phyloP scores from a whole-genome alignment of 2,329 filamentous ascomycete genomes.

The Beauveria caledonica region DNA sequence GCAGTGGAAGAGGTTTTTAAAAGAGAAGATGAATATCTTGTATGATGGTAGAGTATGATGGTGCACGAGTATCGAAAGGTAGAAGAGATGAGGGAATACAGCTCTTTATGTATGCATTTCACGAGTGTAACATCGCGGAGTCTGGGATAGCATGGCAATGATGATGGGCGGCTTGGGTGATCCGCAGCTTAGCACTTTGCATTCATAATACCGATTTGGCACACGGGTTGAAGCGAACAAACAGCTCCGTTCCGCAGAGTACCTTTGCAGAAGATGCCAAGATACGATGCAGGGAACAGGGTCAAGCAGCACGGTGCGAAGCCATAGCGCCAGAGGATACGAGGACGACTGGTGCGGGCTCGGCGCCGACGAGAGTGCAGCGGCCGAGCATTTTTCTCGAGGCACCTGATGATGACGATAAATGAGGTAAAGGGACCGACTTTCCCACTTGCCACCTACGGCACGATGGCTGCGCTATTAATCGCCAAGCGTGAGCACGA shows the following conservation, averaged over 20 bases:
- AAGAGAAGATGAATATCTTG: not conserved
- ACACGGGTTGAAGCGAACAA: not conserved
- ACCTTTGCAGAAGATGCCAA: not conserved
- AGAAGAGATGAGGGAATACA: not conserved
- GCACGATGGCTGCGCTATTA: not conserved
- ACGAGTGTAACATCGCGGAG: not conserved
- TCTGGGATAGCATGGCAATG: not conserved
- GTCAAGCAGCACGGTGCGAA: not conserved
- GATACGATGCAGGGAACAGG: not conserved
- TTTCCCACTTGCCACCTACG: not conserved
- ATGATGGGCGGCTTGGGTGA: not conserved
- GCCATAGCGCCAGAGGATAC: not conserved
- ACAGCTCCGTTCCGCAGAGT: not conserved
- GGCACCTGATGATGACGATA: not conserved
- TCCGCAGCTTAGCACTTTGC: not conserved
- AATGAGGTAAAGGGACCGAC: too few relatives aligned
- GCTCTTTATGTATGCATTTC: not conserved
- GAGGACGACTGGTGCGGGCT: not conserved
- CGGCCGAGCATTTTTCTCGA: not conserved
- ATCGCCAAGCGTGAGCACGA: not conserved
- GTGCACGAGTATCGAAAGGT: not conserved
- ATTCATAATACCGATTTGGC: not conserved
- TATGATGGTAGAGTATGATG: not conserved
- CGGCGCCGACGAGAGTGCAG: not conserved
- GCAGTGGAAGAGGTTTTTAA: not conserved